Evolutionary conservation across 2,329 filamentous ascomycete species (phyloP), one percentile per base, ranked within the genome.

Genomic region (Xylaria sp.): DNA sequence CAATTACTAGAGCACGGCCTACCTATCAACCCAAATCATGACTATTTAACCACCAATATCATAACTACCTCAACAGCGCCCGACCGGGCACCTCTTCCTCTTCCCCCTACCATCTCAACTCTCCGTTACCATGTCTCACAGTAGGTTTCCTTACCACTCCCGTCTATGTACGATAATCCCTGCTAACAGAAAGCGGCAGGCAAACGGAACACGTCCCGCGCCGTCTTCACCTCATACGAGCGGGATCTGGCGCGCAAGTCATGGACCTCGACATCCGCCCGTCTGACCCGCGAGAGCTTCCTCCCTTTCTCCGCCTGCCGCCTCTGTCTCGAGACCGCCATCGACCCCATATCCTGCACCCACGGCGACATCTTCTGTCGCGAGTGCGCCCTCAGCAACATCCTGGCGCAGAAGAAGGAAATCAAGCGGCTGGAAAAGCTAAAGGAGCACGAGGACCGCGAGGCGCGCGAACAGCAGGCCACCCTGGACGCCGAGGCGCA

Each of bases 141-240:
- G 75, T 76, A 74, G 54, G 72, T 63, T 28, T 36, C 40, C 17
- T 48, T 11, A 10, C 54, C 15, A 6, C 46, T 9, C 3, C 3
- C 17, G n/a, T n/a, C n/a, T n/a, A n/a, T n/a, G n/a, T n/a, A n/a
- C 23, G 1, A 54, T 56, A n/a, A 36, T n/a, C 53, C 42, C 6
- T 7, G 46, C 28, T 65, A 42, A 69, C 67, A 60, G 9, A 53
- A 74, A 72, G 49, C 58, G 20, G 33, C 73, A 90, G 88, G 88
- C 78, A 97, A 97, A 83, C 89, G 93, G 75, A 97, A 97, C 82
- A 97, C 94, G 53, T 95, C 93, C 53, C 90, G 95, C 53, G 90
- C 94, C 49, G 94, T 97, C 81, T 98, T 98, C 85, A 98, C 96
- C 40, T 90, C 93, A 28, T 90, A 97, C 82, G 96, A 98, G 83